Conservation (phyloP, 2,329 filamentous ascomycete species). For the Diaporthe eres region DNA sequence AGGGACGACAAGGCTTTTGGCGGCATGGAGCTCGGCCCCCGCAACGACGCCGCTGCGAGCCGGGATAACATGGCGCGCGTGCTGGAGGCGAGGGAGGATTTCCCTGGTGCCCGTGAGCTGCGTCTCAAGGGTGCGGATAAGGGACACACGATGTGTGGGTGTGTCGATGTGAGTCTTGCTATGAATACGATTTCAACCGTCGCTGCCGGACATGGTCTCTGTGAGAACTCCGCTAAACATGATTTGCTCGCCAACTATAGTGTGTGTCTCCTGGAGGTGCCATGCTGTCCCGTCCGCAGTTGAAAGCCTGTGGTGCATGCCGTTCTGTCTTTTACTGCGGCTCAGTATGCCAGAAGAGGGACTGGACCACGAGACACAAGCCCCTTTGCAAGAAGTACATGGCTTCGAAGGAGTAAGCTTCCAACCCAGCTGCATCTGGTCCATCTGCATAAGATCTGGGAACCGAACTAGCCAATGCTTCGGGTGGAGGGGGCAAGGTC, state of each 20-base stretch:
- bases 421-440: not conserved
- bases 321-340: conserved; percentile 33
- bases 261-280: conserved; percentile 1
- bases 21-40: conserved; percentile 12
- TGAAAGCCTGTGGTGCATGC: conserved; percentile 21
- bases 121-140: conserved; percentile 19
- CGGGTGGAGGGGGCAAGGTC: not conserved
- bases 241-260: not conserved
- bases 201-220: not conserved
- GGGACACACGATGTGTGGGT: conserved; percentile 13
- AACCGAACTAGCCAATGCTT: not conserved
- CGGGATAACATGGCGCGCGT: conserved; percentile 32
- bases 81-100: conserved; percentile 12
- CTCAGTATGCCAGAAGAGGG: conserved; percentile 20
- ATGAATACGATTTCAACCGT: not conserved
- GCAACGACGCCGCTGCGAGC: conserved; percentile 16
- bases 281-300: not conserved
- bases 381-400: conserved; percentile 59
- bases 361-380: conserved; percentile 34
- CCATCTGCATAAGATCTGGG: not conserved
- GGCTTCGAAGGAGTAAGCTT: conserved; percentile 43
- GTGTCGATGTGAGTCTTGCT: not conserved
- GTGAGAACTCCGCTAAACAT: not conserved
- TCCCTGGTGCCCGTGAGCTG: conserved; percentile 12
- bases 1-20: conserved; percentile 7